phyloP scores from a whole-genome alignment of 768 basidiomycete species.

The Amanita pallidorosea region DNA sequence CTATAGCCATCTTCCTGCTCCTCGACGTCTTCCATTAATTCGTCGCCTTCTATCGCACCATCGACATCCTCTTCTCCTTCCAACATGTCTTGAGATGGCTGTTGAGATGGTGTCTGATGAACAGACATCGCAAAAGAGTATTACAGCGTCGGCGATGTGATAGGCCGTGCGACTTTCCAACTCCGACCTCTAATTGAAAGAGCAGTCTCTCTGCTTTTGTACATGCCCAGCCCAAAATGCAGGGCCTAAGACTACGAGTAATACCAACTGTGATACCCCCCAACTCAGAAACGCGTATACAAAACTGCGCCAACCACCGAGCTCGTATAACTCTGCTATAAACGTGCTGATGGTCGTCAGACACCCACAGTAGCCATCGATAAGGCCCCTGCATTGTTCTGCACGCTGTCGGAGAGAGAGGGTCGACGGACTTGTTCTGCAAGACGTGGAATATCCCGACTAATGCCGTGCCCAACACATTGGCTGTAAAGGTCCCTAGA shows the following conservation, averaged over 20 bases:
- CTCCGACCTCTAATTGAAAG: conserved; percentile 27
- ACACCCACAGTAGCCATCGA: conserved; percentile 92
- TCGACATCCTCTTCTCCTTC: conserved; percentile 57
- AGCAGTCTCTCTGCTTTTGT: conserved; percentile 37
- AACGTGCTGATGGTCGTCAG: conserved; percentile 93
- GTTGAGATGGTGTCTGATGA: conserved; percentile 25
- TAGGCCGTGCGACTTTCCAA: conserved; percentile 16
- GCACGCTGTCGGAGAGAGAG: conserved; percentile 47
- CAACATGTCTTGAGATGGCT: conserved; percentile 38
- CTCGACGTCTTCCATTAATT: conserved; percentile 77
- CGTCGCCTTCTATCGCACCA: conserved; percentile 54
- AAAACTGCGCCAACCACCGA: conserved; percentile 47
- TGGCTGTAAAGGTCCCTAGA: conserved; percentile 70
- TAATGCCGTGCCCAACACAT: conserved; percentile 73
- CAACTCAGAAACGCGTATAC: conserved; percentile 65
- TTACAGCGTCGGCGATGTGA: conserved; percentile 13
- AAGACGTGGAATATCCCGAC: conserved; percentile 65
- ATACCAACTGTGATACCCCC: conserved; percentile 53
- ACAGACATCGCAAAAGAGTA: conserved; percentile 21
- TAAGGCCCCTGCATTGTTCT: conserved; percentile 69
- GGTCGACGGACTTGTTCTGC: conserved; percentile 35
- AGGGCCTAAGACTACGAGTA: conserved; percentile 66
- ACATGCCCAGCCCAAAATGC: conserved; percentile 38
- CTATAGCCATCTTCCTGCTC: conserved; percentile 72
- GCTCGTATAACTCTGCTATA: conserved; percentile 60